Evolutionary conservation across 1,284 basidiomycete species (phyloP), one percentile per base, ranked within the genome.

Genomic region (Fomitopsis palustris): DNA sequence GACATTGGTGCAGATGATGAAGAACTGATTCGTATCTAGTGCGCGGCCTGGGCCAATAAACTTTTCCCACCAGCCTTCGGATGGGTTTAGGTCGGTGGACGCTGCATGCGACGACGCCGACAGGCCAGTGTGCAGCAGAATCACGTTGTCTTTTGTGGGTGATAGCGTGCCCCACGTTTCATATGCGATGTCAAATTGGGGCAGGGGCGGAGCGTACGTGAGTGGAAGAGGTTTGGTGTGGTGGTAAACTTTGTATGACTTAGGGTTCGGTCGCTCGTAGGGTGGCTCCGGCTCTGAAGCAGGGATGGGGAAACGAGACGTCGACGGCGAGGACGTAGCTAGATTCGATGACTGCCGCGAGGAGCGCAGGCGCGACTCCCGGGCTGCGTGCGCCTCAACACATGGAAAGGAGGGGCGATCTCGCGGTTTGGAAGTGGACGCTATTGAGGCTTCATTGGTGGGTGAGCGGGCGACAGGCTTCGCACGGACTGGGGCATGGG

Each of bases 11-110:
- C 96, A 99, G 53, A 99, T 88, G 70, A 99, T 81, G 75, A 93
- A 98, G 79, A 92, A 98, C 55, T 87, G 84, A 71, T 95, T 81
- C 3, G 96, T 98, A 78, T 99, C 97, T 37, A 99, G 81, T 3
- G 95, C 87, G 69, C 90, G 93, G 60, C 94, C 94, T 1, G 96
- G 95, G 0, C 97, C 96, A 62, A 99, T 95, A 75, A 98, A 99
- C 67, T 92, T 91, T 75, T 99, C 92, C 96, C 96, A 99, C 97
- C 96, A 99, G 5, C 97, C 96, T 23, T 88, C 83, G 0, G 92
- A 77, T 0, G 93, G 86, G 65, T 97, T 98, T 12, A 81, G 75
- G 2, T 81, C 72, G 0, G 92, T 92, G 12, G 91, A 91, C 0
- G 95, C 95, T 1, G 97, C 96, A 76, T 99, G 96, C 0, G 95